Base-by-base conservation (phyloP, 495 filamentous ascomycete species). In the Haplographium delicatum region DNA sequence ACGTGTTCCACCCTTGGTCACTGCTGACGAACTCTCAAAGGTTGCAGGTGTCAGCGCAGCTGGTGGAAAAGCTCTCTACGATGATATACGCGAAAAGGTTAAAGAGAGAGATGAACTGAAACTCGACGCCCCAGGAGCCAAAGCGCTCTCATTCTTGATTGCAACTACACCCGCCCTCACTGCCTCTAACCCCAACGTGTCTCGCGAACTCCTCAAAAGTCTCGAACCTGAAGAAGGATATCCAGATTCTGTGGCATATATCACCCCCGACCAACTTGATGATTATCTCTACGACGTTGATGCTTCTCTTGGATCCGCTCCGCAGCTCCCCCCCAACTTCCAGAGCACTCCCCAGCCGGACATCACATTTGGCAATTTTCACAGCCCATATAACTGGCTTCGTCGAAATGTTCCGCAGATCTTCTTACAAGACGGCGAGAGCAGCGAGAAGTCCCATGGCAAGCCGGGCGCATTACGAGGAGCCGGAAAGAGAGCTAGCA, bases 301-400 rank as follows among this genome's bases (percentile, higher is more conserved):
- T 62, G 68, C 69, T 13, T 73, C 75, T 23, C 70, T 93, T 25
- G 80, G 79, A 7, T 67, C 30, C 11, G 47, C 44, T 11, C 44
- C 47, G 5, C 44, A 44, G 16, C 19, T 46, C 9, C 34, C 55
- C 15, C 38, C 22, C 18, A 45, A 44, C 37, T 8, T 10, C 34
- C 47, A 38, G 39, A 13, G 18, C 2, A 25, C 47, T 1, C 20
- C 42, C 2, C 51, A 47, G 8, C 44, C 23, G 5, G 85, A 90
- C 45, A 74, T 81, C 31, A 72, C 78, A 15, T 67, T 89, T 4
- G 79, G 80, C 24, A 96, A 95, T 59, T 88, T 86, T 0, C 82
- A 86, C 30, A 89, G 84, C 22, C 88, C 94, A 1, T 88, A 90
- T 70, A 93, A 91, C 65, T 96, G 91, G 91, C 71, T 96, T 19